Percentiles rank a stretch among this genome's conserved stretches.
Evolutionary conservation across 805 yeast species (phyloP).

Genomic region (Pichia occidentalis): DNA sequence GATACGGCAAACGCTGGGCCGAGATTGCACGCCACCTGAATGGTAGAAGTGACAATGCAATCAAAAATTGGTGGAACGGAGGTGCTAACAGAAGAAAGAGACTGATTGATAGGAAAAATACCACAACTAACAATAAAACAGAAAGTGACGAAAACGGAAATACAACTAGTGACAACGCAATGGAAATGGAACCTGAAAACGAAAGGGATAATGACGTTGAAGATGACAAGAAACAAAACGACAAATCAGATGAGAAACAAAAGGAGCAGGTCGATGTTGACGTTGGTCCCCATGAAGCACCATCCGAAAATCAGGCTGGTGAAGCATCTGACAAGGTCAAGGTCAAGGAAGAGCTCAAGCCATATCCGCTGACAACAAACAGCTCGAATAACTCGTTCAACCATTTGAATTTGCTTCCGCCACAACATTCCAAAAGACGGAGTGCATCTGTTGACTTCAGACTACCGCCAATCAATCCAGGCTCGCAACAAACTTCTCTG

Average conservation of each 20-base stretch:
- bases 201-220: not conserved
- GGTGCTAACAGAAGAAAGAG: constrained; percentile 80
- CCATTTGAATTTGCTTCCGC: not conserved
- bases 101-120: constrained; percentile 15
- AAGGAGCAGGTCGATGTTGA: not conserved
- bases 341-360: constrained; percentile 15
- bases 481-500: not conserved
- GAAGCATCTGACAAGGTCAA: not conserved
- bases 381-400: not conserved
- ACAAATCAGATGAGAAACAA: not conserved
- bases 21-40: constrained; percentile 83
- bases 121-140: too few relatives aligned
- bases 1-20: constrained; percentile 89
- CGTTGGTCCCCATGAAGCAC: not conserved
- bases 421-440: constrained; percentile 14
- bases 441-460: constrained; percentile 23
- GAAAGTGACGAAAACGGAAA: too few relatives aligned
- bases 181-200: not conserved
- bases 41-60: constrained; percentile 86
- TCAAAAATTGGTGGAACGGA: constrained; percentile 96
- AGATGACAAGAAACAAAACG: constrained; percentile 1
- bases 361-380: constrained; percentile 12
- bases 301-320: not conserved
- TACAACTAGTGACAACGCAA: constrained; percentile 14
- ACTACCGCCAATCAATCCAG: constrained; percentile 8